Evolutionary conservation across 2,329 filamentous ascomycete genomes (phyloP), one percentile per base, ranked within the genome.

Genomic region (Aphanoascus verrucosus): DNA sequence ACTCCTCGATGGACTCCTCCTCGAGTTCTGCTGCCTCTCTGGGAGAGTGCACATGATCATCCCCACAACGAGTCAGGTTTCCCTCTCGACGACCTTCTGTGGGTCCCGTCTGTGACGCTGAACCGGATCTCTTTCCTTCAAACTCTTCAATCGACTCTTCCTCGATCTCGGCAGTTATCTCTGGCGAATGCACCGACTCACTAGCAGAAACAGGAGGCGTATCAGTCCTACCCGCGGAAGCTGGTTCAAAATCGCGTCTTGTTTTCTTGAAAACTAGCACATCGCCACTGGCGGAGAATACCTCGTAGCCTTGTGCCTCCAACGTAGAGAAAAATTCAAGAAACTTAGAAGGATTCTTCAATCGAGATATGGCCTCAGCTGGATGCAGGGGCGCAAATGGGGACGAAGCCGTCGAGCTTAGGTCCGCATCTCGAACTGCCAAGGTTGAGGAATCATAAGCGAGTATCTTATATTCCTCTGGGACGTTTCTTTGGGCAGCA

Each of bases 271-370:
- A 72, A 6, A 72, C 64, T 37, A 73, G 63, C n/a, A 72, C 65
- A 55, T 74, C 65, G 8, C 65, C 66, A 12, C 66, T 66, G 1
- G 71, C 72, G 4, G 67, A 69, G 9, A 68, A 65, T 37, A 74
- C 67, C 14, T 71, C 69, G 49, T 71, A 74, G 2, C 71, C 72
- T 37, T 69, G 64, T 3, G 41, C 51, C 49, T 68, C 61, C 62
- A 74, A 65, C 28, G 62, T 56, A 4, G 62, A 61, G 37, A 74
- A 70, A 52, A 70, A 66, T 2, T 66, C 66, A 1, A 74, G 57
- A 44, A 73, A 74, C 35, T 67, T 68, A n/a, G 67, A 66, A 2
- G 71, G 67, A 23, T 68, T 65, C 34, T 69, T 65, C 6, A 74
- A 59, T 9, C 62, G 65, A 15, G 65, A 60, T 6, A 74, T 59